Evolutionary conservation across 2,329 filamentous ascomycete genomes (phyloP).

Genomic region (Colletotrichum plurivorum): DNA sequence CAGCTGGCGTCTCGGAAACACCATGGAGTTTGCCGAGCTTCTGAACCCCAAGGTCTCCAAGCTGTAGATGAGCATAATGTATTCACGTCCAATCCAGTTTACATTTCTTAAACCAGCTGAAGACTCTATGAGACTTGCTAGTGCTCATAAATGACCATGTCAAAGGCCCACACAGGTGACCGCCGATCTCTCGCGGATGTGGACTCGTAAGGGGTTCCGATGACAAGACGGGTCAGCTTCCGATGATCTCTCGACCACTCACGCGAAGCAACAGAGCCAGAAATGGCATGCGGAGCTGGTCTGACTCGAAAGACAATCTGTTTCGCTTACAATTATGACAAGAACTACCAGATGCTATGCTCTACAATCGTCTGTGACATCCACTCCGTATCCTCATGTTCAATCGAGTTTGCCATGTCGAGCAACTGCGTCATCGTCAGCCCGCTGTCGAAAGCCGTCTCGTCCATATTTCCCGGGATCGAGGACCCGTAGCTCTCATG

Average conservation of each 20-base stretch:
- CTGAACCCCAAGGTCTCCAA: constrained; percentile 17
- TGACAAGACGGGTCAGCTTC: too few relatives aligned
- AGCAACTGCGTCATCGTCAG: constrained; percentile 62
- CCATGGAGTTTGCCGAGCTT: constrained; percentile 44
- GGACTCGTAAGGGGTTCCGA: too few relatives aligned
- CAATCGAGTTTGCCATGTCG: constrained; percentile 63
- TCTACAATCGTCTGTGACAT: constrained; percentile 61
- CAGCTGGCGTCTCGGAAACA: constrained; percentile 55
- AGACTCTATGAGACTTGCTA: too few relatives aligned
- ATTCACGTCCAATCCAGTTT: too few relatives aligned
- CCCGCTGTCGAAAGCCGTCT: constrained; percentile 49
- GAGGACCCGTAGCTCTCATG: constrained; percentile 38
- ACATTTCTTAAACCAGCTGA: not conserved
- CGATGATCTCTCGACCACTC: too few relatives aligned
- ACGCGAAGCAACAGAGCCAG: too few relatives aligned
- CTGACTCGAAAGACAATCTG: not conserved
- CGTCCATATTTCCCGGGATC: constrained; percentile 41
- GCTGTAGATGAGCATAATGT: constrained; percentile 3
- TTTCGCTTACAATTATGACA: not conserved
- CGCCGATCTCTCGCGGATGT: not conserved
- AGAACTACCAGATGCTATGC: constrained; percentile 56
- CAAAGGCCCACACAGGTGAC: too few relatives aligned
- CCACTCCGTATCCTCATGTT: constrained; percentile 59
- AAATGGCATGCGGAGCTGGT: not conserved
- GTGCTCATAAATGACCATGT: too few relatives aligned